Conservation (phyloP, 768 basidiomycete genomes). For the Lactarius trivialis region DNA sequence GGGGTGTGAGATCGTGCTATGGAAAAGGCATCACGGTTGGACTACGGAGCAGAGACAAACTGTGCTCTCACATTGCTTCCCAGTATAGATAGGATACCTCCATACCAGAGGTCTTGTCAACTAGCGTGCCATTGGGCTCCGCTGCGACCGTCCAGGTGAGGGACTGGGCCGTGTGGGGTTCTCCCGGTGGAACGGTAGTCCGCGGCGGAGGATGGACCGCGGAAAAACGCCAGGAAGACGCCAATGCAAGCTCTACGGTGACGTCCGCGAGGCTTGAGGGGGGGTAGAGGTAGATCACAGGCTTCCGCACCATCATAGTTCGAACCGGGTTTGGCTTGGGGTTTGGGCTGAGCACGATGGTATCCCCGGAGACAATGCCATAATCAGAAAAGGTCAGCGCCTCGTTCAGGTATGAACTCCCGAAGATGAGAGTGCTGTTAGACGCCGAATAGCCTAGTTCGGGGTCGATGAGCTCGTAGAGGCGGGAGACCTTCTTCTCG, state of each 20-base stretch:
- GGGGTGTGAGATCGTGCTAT: too few relatives aligned
- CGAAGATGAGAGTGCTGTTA: background rate
- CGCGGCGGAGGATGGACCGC: constrained; percentile 4
- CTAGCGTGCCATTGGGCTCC: constrained; percentile 9
- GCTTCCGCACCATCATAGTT: background rate
- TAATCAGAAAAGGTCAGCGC: background rate
- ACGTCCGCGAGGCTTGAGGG: constrained; percentile 5
- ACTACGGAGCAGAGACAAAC: background rate
- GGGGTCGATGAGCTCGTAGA: background rate
- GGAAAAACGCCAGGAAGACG: constrained; percentile 8
- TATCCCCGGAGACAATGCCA: background rate
- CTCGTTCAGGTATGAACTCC: background rate
- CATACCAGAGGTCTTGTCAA: background rate
- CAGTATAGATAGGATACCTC: constrained; percentile 12
- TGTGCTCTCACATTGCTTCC: constrained; percentile 8
- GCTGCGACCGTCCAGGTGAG: constrained; percentile 9
- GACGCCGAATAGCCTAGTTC: background rate
- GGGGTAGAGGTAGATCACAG: constrained; percentile 14
- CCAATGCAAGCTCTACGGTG: background rate
- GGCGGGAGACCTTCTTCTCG: background rate
- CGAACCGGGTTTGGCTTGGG: too few relatives aligned
- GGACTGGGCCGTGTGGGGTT: background rate
- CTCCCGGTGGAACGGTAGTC: background rate
- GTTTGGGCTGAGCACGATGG: background rate
- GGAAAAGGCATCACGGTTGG: too few relatives aligned